phyloP scores from a whole-genome alignment of 2,329 filamentous ascomycete species.

The Arthrobotrys sphaeroides region DNA sequence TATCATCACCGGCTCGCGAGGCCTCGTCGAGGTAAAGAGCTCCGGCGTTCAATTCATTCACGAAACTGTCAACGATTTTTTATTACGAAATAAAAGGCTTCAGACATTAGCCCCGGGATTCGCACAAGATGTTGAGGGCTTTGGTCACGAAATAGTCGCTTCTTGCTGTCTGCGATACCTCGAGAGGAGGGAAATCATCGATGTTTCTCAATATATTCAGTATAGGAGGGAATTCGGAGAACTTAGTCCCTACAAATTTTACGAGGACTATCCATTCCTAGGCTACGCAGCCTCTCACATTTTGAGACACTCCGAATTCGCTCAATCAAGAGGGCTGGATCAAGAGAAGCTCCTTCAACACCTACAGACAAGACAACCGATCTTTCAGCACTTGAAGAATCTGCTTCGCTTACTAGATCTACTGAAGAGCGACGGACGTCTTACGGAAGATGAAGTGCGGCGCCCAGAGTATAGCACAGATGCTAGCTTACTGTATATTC shows the following conservation, averaged over 20 bases:
- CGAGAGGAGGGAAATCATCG: neutral
- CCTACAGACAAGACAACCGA: neutral
- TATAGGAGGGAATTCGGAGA: too few species aligned
- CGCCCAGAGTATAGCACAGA: neutral
- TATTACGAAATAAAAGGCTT: slow-evolving; percentile 46
- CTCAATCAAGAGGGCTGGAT: neutral
- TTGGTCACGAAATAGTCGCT: slow-evolving; percentile 37
- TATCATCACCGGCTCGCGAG: slow-evolving; percentile 42
- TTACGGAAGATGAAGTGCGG: neutral
- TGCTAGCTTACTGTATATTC: neutral
- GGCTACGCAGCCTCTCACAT: slow-evolving; percentile 23
- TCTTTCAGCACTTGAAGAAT: neutral
- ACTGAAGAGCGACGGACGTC: too few species aligned
- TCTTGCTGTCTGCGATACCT: slow-evolving; percentile 42
- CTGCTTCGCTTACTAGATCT: neutral
- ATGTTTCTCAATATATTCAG: too few species aligned
- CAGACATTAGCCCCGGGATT: slow-evolving; percentile 35
- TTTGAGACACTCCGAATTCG: slow-evolving; percentile 41
- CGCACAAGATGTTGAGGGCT: neutral
- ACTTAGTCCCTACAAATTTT: too few species aligned
- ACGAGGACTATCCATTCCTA: slow-evolving; percentile 32
- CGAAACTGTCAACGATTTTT: slow-evolving; percentile 51
- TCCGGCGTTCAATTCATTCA: slow-evolving; percentile 52
- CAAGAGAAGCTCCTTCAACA: neutral
- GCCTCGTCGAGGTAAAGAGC: slow-evolving; percentile 41